Evolutionary conservation across 2,329 filamentous ascomycete genomes (phyloP).

Genomic region (Scopulariopsis brevicaulis): DNA sequence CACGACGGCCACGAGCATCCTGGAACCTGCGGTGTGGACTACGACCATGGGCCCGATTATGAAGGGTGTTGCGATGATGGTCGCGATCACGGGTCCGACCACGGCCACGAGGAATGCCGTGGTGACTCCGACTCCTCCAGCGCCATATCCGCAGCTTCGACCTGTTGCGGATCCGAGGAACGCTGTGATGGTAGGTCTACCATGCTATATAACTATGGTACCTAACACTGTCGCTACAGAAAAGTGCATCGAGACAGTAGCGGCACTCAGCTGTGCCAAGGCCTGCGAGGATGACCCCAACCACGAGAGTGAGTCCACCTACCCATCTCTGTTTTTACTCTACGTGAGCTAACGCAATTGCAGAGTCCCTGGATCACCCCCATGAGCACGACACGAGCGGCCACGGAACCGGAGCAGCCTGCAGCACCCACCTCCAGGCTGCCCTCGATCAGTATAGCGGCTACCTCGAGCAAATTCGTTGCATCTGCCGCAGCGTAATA

Average conservation of each 20-base stretch:
- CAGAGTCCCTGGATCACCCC: constrained; percentile 7
- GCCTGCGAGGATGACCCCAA: constrained; percentile 13
- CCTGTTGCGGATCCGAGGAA: background rate
- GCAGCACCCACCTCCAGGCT: constrained; percentile 17
- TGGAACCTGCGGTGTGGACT: too few species aligned
- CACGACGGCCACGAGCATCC: too few species aligned
- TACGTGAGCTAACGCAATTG: background rate
- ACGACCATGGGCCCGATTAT: too few species aligned
- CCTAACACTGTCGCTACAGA: constrained; percentile 10
- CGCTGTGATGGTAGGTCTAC: constrained; percentile 5
- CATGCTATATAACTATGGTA: background rate
- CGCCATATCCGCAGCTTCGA: too few species aligned
- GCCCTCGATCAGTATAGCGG: constrained; percentile 21
- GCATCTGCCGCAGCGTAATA: constrained; percentile 22
- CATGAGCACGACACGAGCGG: constrained; percentile 16
- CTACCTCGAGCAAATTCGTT: constrained; percentile 23
- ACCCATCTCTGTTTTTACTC: background rate
- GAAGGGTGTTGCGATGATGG: too few species aligned
- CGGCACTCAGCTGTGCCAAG: constrained; percentile 18
- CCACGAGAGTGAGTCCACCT: constrained; percentile 10
- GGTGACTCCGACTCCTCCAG: background rate
- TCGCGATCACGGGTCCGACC: too few species aligned
- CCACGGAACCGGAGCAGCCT: constrained; percentile 14
- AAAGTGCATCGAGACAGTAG: constrained; percentile 18
- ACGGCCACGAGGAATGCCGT: too few species aligned